Evolutionary conservation across 768 basidiomycete genomes (phyloP).

Genomic region (Collybia sordida): DNA sequence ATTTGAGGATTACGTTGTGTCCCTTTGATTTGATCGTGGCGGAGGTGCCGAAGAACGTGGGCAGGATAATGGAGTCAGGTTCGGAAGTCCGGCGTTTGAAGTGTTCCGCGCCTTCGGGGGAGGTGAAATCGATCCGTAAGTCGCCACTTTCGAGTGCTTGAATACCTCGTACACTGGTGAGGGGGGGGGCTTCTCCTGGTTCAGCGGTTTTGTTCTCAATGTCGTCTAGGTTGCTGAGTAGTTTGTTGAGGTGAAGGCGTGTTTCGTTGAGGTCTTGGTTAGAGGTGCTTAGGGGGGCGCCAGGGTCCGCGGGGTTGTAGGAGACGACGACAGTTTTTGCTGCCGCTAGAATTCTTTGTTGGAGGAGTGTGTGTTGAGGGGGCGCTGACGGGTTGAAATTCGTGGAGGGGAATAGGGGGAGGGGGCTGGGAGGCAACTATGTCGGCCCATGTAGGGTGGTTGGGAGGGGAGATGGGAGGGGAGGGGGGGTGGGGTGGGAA

Average conservation of each 20-base stretch:
- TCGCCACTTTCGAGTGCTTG: background rate
- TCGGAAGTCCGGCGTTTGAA: background rate
- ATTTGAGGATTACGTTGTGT: background rate
- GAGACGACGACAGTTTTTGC: background rate
- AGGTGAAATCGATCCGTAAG: background rate
- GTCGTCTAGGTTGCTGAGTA: background rate
- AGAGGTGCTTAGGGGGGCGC: background rate
- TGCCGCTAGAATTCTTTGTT: background rate
- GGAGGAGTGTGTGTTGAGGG: conserved; percentile 1
- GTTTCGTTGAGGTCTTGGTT: background rate
- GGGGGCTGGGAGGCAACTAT: background rate
- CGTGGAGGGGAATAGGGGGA: background rate
- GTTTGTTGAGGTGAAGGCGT: background rate
- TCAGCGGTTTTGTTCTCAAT: background rate
- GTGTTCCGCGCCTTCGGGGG: background rate
- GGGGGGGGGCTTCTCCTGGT: background rate
- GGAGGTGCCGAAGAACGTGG: background rate
- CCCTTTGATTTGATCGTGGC: background rate
- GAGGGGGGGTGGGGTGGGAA: background rate
- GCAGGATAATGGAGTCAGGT: background rate
- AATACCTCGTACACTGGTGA: background rate
- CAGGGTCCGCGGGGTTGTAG: background rate
- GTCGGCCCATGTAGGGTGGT: background rate
- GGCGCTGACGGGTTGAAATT: background rate
- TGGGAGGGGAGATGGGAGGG: background rate